Conservation (phyloP, 305 asterid genomes). For the Rubia balearica region DNA sequence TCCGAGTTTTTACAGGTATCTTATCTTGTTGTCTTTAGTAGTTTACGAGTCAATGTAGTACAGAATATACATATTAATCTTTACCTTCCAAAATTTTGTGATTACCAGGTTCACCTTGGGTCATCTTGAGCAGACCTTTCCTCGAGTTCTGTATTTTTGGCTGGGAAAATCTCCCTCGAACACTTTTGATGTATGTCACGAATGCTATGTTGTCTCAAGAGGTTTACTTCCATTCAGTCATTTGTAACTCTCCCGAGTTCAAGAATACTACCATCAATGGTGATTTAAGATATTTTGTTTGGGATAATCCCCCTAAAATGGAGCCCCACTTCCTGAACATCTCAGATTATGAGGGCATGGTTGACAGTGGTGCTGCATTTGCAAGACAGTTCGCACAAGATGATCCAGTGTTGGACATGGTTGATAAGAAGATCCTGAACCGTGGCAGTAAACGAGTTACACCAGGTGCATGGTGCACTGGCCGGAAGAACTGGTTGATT, state of each 20-base stretch:
- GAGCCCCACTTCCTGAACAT: constrained; percentile 63
- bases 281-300: constrained; percentile 73
- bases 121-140: constrained; percentile 67
- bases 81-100: background rate
- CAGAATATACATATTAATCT: background rate
- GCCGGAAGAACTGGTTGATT: constrained; percentile 52
- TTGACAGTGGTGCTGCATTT: constrained; percentile 76
- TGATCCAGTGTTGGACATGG: constrained; percentile 61
- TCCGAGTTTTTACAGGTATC: constrained; percentile 80
- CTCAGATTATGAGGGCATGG: constrained; percentile 56
- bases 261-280: constrained; percentile 70
- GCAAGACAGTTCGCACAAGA: constrained; percentile 68
- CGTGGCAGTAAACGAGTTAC: constrained; percentile 60
- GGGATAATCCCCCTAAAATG: constrained; percentile 98
- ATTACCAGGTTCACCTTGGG: constrained; percentile 92
- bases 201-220: constrained; percentile 70
- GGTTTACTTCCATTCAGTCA: constrained; percentile 86
- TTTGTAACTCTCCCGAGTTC: constrained; percentile 74
- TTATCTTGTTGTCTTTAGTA: constrained; percentile 6
- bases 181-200: constrained; percentile 72
- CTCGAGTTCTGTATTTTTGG: constrained; percentile 87
- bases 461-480: constrained; percentile 92
- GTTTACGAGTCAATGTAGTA: background rate
- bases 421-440: constrained; percentile 58
- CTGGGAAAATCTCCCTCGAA: constrained; percentile 95